A percentile compares a stretch with the other conserved stretches of the same genome.
Evolutionary conservation across 176 grass and related monocot species (phyloP).

Genomic region (Cenchrus fungigraminus): DNA sequence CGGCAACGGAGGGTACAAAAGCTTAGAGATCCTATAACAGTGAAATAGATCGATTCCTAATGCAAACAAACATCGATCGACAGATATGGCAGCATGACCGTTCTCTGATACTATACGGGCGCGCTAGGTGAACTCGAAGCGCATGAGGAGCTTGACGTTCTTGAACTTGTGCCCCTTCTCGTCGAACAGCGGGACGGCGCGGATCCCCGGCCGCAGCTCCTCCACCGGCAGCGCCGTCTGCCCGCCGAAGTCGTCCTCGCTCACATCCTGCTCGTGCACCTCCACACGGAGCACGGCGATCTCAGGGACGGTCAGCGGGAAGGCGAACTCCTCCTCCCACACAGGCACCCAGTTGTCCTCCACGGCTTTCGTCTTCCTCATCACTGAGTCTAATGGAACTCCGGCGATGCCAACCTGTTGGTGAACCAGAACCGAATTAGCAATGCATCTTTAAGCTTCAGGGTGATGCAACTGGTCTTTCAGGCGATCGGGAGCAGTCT

Average conservation of each 20-base stretch:
- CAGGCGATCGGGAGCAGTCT: not conserved
- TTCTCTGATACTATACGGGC: not conserved
- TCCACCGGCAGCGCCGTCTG: constrained; percentile 71
- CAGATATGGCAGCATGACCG: not conserved
- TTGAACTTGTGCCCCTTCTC: constrained; percentile 69
- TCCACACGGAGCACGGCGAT: constrained; percentile 89
- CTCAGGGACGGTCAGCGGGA: constrained; percentile 78
- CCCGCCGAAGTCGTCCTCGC: constrained; percentile 92
- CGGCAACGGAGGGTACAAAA: not conserved
- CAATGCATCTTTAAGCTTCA: not conserved
- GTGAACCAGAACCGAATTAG: constrained; percentile 12
- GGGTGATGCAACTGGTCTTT: not conserved
- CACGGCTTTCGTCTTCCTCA: constrained; percentile 85
- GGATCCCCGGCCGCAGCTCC: constrained; percentile 75
- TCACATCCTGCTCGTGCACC: constrained; percentile 93
- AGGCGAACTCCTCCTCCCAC: constrained; percentile 85
- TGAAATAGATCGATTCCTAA: not conserved
- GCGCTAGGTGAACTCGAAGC: constrained; percentile 70
- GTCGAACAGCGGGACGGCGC: constrained; percentile 73
- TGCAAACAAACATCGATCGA: constrained; percentile 1
- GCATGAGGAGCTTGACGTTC: constrained; percentile 84
- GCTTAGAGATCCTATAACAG: not conserved
- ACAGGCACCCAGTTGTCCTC: constrained; percentile 86
- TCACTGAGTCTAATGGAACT: constrained; percentile 83
- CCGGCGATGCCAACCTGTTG: constrained; percentile 91